A percentile compares a stretch with the other conserved stretches of the same genome.
Evolutionary conservation across 371 early-diverging fungal species (phyloP).

Genomic region (Apophysomyces variabilis): DNA sequence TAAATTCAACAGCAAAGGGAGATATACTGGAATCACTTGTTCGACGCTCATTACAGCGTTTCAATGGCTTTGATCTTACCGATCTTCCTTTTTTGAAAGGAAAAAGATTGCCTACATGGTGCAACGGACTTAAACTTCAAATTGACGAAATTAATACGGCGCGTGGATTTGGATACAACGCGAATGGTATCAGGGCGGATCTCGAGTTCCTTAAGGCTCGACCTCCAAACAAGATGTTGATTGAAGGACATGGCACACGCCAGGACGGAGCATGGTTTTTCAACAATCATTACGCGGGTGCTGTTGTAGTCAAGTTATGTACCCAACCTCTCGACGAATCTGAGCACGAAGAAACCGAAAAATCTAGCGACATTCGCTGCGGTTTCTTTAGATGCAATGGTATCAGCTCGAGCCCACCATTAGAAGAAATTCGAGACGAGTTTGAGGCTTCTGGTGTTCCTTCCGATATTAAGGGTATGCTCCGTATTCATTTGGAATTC

Average conservation of each 20-base stretch:
- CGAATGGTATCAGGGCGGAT: conserved; percentile 10
- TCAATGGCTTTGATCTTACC: conserved; percentile 6
- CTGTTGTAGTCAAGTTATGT: conserved; percentile 13
- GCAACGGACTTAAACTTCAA: conserved; percentile 12
- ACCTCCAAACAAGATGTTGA: conserved; percentile 22
- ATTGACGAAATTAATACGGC: conserved; percentile 15
- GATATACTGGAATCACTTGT: conserved; percentile 20
- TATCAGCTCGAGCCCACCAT: not conserved
- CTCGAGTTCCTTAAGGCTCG: conserved; percentile 22
- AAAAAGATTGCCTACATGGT: conserved; percentile 19
- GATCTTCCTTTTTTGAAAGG: conserved; percentile 26
- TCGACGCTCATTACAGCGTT: conserved; percentile 15
- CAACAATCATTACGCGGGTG: conserved; percentile 11
- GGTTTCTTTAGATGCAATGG: not conserved
- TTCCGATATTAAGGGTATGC: conserved; percentile 8
- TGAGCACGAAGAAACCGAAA: not conserved
- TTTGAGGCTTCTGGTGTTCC: conserved; percentile 10
- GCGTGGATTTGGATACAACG: not conserved
- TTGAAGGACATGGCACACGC: conserved; percentile 18
- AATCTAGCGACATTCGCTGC: not conserved
- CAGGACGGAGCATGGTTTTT: conserved; percentile 23
- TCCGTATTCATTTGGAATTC: conserved; percentile 17
- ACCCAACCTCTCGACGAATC: not conserved
- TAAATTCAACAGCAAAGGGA: conserved; percentile 16
- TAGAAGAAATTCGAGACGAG: conserved; percentile 2